Conservation (phyloP, 495 filamentous ascomycete genomes). For the Aspergillus bridgeri region DNA sequence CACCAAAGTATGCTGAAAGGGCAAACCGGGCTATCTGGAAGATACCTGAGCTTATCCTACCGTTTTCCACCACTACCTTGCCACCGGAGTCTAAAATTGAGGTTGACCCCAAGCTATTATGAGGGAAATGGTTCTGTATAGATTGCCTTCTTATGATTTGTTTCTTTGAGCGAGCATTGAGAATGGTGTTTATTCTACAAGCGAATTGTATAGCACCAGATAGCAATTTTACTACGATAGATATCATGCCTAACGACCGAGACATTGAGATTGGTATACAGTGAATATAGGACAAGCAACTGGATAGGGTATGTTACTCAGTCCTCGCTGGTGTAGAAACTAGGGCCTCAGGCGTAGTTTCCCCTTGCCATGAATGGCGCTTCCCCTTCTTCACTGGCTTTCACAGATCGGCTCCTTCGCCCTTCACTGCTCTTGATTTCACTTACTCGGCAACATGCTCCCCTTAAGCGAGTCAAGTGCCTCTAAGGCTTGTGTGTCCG, state of each 20-base stretch:
- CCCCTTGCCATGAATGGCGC: not conserved
- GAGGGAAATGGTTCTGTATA: not conserved
- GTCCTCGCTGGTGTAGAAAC: not conserved
- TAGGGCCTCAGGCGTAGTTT: not conserved
- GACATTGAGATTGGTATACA: not conserved
- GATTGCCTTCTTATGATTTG: not conserved
- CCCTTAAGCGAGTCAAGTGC: no score
- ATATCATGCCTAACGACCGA: not conserved
- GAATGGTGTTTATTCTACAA: not conserved
- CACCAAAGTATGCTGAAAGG: slow-evolving; percentile 23
- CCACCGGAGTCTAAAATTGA: slow-evolving; percentile 19
- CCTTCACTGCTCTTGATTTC: not conserved
- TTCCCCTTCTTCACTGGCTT: not conserved
- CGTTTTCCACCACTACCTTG: slow-evolving; percentile 18
- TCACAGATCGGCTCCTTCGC: not conserved
- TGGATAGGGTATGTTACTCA: not conserved
- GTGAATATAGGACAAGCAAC: not conserved
- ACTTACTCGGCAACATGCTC: not conserved
- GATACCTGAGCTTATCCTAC: slow-evolving; percentile 28
- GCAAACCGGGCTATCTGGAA: slow-evolving; percentile 30
- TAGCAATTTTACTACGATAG: not conserved
- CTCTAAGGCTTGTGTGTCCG: not conserved
- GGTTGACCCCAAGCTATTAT: slow-evolving; percentile 26
- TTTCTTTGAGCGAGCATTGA: not conserved
- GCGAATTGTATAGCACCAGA: not conserved